These are phyloP conservation scores for Gossypium rotundifolium DNA, from an alignment of 345 rosid species.

Conservation along the genomic window DNA sequence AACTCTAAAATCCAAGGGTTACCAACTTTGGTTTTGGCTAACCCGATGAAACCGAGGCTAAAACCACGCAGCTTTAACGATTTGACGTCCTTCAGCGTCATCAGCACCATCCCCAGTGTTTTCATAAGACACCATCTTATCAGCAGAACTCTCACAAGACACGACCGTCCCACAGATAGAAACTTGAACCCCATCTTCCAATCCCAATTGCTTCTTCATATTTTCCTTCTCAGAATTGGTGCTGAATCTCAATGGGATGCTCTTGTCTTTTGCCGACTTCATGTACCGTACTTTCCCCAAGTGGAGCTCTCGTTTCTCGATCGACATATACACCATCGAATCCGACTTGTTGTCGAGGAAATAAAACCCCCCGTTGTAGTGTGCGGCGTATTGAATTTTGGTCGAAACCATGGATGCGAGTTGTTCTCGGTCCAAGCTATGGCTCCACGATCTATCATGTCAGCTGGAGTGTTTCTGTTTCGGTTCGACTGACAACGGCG, in stretches of 20 bases:
- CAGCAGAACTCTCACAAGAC: background rate
- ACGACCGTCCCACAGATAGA: background rate
- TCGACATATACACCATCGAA: background rate
- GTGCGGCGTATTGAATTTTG: background rate
- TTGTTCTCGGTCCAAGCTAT: conserved; percentile 9
- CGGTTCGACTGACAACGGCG: background rate
- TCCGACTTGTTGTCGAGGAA: background rate
- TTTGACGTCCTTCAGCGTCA: background rate
- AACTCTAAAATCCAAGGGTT: background rate
- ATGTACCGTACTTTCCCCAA: background rate
- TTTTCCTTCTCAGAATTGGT: background rate
- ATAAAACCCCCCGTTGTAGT: background rate
- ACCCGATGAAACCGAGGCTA: conserved; percentile 21
- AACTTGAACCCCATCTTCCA: background rate
- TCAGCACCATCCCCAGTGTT: background rate
- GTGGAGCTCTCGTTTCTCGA: background rate
- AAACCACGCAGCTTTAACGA: conserved; percentile 21
- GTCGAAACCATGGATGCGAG: background rate
- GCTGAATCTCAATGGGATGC: background rate
- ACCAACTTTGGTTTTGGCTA: conserved; percentile 13
- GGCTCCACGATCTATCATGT: conserved; percentile 1
- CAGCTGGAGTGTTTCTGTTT: background rate
- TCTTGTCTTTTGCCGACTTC: background rate
- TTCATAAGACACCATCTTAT: background rate
- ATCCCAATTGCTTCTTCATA: background rate